Percentiles rank a stretch among this genome's conserved stretches.
These are phyloP conservation scores for Ophioceras dolichostomum DNA, from an alignment of 2,329 filamentous ascomycete species.

Conservation along the genomic window DNA sequence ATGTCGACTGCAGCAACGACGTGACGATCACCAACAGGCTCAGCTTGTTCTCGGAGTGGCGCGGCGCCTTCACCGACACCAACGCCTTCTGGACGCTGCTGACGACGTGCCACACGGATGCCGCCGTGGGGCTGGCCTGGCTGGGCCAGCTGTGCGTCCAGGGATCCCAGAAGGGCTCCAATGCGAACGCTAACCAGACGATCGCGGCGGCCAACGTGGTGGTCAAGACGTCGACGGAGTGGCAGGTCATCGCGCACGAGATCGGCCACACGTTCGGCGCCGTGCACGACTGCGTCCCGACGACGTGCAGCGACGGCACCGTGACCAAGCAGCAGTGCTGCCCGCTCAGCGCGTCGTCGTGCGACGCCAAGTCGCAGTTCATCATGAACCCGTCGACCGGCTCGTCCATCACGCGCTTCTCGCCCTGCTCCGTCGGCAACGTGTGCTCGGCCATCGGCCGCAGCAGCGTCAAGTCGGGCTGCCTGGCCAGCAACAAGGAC, in stretches of 20 bases:
- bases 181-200: slow-evolving; percentile 47
- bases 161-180: slow-evolving; percentile 41
- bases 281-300: slow-evolving; percentile 74
- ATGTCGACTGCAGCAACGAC: slow-evolving; percentile 55
- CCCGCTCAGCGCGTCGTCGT: slow-evolving; percentile 54
- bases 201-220: slow-evolving; percentile 86
- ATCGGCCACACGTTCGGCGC: slow-evolving; percentile 91
- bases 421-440: slow-evolving; percentile 81
- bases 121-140: slow-evolving; percentile 88
- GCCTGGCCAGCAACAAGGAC: slow-evolving; percentile 75
- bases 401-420: slow-evolving; percentile 64
- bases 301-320: slow-evolving; percentile 53
- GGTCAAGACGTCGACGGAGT: slow-evolving; percentile 69
- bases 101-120: slow-evolving; percentile 67
- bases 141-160: slow-evolving; percentile 70
- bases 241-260: slow-evolving; percentile 95
- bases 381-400: slow-evolving; percentile 95
- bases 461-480: slow-evolving; percentile 62
- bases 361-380: slow-evolving; percentile 65
- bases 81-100: slow-evolving; percentile 93
- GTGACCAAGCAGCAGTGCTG: slow-evolving; percentile 54
- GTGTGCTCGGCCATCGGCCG: slow-evolving; percentile 77
- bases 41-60: slow-evolving; percentile 82
- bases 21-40: slow-evolving; percentile 64
- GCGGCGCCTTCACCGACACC: slow-evolving; percentile 60